phyloP scores from a whole-genome alignment of 1,284 basidiomycete genomes.

The Schizophyllum commune region DNA sequence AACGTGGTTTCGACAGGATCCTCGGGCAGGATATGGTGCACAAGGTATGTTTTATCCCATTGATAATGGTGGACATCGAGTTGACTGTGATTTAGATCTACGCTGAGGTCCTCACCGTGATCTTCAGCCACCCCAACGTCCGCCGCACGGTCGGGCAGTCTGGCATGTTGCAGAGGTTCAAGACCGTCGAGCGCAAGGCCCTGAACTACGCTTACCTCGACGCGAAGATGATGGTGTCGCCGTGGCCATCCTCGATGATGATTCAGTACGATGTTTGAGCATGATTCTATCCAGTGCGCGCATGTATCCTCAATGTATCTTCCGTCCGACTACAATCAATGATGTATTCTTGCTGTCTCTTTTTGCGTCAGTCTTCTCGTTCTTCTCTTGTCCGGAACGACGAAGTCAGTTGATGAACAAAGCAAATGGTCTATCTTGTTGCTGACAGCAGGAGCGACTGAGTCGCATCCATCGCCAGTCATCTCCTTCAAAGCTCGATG shows the following conservation, averaged over 20 bases:
- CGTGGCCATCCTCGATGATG: constrained; percentile 47
- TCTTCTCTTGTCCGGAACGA: no score
- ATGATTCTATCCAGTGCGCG: not conserved
- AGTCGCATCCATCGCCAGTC: no score
- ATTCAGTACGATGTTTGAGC: constrained; percentile 26
- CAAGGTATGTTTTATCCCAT: no score
- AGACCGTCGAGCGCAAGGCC: constrained; percentile 22
- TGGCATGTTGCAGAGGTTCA: constrained; percentile 42
- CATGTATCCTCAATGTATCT: no score
- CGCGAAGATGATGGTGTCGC: constrained; percentile 29
- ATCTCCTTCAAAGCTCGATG: no score
- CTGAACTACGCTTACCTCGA: constrained; percentile 40
- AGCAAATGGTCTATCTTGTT: no score
- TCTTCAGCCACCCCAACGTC: constrained; percentile 42
- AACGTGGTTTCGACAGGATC: constrained; percentile 28
- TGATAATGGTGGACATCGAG: no score
- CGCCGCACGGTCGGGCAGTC: constrained; percentile 45
- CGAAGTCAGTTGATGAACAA: no score
- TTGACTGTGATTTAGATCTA: constrained; percentile 25
- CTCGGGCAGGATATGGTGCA: constrained; percentile 50
- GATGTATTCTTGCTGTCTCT: no score
- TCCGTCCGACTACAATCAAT: no score
- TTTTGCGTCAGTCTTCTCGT: no score
- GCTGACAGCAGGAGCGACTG: no score
- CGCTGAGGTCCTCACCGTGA: constrained; percentile 36